These are phyloP conservation scores for Candida krabiensis DNA, from an alignment of 805 yeast genomes.

Conservation along the genomic window DNA sequence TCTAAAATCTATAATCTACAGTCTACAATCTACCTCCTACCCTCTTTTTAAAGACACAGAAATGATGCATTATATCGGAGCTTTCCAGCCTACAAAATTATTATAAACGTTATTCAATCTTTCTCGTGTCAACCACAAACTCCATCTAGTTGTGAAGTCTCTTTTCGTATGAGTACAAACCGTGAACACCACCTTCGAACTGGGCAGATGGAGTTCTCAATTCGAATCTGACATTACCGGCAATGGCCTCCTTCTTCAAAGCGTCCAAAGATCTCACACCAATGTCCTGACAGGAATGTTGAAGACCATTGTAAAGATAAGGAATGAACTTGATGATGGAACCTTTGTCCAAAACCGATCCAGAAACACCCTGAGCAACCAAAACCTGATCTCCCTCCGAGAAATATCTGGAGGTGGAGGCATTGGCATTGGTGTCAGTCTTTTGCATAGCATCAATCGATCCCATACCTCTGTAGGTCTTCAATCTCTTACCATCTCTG, in stretches of 20 bases:
- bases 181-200: slow-evolving; percentile 97
- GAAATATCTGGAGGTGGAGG: slow-evolving; percentile 97
- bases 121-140: no score
- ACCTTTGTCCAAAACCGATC: slow-evolving; percentile 96
- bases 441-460: slow-evolving; percentile 98
- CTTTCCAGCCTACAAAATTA: no score
- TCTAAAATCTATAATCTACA: no score
- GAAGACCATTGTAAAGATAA: slow-evolving; percentile 90
- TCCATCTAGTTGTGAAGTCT: slow-evolving; percentile 86
- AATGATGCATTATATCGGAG: no score
- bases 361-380: slow-evolving; percentile 99
- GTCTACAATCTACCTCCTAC: no score
- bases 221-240: slow-evolving; percentile 86
- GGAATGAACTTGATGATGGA: slow-evolving; percentile 92
- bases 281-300: slow-evolving; percentile 98
- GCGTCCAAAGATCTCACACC: slow-evolving; percentile 71
- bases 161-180: slow-evolving; percentile 95
- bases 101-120: no score
- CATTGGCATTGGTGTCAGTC: slow-evolving; percentile 86
- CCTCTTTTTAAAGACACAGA: no score
- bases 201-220: slow-evolving; percentile 98
- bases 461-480: slow-evolving; percentile 99
- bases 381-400: slow-evolving; percentile 93
- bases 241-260: slow-evolving; percentile 62
- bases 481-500: slow-evolving; percentile 97